Conservation (phyloP, 2,329 filamentous ascomycete genomes). For the Phaeosphaeria sp. region DNA sequence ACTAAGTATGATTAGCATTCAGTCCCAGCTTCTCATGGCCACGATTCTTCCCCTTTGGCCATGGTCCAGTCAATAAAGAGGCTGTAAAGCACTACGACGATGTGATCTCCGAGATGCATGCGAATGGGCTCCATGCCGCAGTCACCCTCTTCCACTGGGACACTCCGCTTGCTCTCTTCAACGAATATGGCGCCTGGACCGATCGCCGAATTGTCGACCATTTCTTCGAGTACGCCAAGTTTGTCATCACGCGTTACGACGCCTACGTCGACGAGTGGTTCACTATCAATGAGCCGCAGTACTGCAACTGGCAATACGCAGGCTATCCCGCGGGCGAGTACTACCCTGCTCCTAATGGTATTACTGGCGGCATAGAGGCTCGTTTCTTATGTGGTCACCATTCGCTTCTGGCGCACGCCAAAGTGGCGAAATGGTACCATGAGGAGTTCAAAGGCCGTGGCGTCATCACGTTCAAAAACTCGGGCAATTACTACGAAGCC, state of each 20-base stretch:
- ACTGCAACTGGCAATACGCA: constrained; percentile 58
- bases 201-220: constrained; percentile 49
- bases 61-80: constrained; percentile 45
- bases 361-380: constrained; percentile 49
- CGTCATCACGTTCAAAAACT: constrained; percentile 54
- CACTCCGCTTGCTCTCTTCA: constrained; percentile 51
- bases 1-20: constrained; percentile 22
- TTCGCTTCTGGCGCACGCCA: constrained; percentile 52
- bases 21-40: constrained; percentile 49
- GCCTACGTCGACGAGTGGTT: constrained; percentile 50
- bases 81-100: constrained; percentile 50
- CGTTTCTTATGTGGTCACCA: constrained; percentile 55
- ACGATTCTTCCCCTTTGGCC: constrained; percentile 48
- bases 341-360: constrained; percentile 54
- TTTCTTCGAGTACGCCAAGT: constrained; percentile 53
- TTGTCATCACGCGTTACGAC: constrained; percentile 51
- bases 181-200: constrained; percentile 51
- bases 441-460: constrained; percentile 53
- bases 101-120: constrained; percentile 46
- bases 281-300: constrained; percentile 53
- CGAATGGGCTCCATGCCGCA: constrained; percentile 43
- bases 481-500: constrained; percentile 50
- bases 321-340: constrained; percentile 53
- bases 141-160: constrained; percentile 54
- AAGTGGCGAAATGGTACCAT: constrained; percentile 54